Evolutionary conservation across 106 monocot genomes (phyloP).

Genomic region (Apostasia ramifera): DNA sequence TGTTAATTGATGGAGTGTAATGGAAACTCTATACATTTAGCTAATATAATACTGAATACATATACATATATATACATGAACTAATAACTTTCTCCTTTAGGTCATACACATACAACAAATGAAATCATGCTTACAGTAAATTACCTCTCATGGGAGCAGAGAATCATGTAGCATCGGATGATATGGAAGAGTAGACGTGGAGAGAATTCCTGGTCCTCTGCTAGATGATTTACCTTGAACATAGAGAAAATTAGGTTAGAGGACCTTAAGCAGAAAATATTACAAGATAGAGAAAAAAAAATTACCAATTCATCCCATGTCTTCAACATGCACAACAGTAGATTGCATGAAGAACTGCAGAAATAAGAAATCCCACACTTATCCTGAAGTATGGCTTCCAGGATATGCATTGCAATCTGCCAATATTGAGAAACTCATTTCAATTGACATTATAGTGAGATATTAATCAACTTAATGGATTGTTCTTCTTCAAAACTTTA

Average conservation of each 20-base stretch:
- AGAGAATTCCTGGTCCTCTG: conserved; percentile 25
- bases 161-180: conserved; percentile 47
- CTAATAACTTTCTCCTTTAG: too few relatives aligned
- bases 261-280: background rate
- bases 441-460: too few relatives aligned
- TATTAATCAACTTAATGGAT: too few relatives aligned
- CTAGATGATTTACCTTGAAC: conserved; percentile 19
- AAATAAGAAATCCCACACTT: conserved; percentile 25
- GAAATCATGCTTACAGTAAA: background rate
- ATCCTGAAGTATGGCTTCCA: conserved; percentile 41
- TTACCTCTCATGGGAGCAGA: conserved; percentile 33
- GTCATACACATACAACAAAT: background rate
- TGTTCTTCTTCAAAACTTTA: too few relatives aligned
- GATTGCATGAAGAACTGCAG: conserved; percentile 12
- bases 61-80: too few relatives aligned
- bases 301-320: conserved; percentile 32
- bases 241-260: background rate
- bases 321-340: conserved; percentile 18
- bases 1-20: too few relatives aligned
- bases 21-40: too few relatives aligned
- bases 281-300: background rate
- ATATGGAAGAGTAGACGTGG: conserved; percentile 51
- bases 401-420: conserved; percentile 61
- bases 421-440: background rate
- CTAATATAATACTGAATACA: too few relatives aligned